Evolutionary conservation across 352 stramenopile genomes (phyloP).

Genomic region (Globisporangium uncinulatum): DNA sequence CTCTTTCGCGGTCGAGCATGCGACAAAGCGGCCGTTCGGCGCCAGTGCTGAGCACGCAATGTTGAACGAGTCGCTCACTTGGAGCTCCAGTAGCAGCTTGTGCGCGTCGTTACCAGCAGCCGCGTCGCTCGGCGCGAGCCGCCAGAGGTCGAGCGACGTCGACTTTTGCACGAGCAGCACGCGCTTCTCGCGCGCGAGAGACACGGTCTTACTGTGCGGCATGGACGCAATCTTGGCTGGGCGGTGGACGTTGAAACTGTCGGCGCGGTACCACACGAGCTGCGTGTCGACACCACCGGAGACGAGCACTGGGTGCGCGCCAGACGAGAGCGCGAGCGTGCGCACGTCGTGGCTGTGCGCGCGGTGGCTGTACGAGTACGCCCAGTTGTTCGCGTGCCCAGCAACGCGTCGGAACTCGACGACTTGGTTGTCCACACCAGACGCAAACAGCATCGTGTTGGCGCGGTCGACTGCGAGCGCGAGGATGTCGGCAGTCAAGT

Average conservation of each 20-base stretch:
- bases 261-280: conserved; percentile 87
- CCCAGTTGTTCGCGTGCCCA: conserved; percentile 42
- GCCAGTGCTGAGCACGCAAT: conserved; percentile 81
- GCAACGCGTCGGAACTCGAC: conserved; percentile 68
- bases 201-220: conserved; percentile 65
- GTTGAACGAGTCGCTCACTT: conserved; percentile 74
- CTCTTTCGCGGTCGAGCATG: conserved; percentile 76
- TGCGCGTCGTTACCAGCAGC: conserved; percentile 18
- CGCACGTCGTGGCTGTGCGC: conserved; percentile 90
- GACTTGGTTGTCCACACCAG: conserved; percentile 92
- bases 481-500: conserved; percentile 89
- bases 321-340: conserved; percentile 67
- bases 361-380: conserved; percentile 85
- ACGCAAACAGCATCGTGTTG: conserved; percentile 90
- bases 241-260: conserved; percentile 78
- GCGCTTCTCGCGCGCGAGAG: conserved; percentile 57
- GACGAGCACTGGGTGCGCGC: conserved; percentile 64
- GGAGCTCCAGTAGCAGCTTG: conserved; percentile 75
- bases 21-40: conserved; percentile 80
- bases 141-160: conserved; percentile 70
- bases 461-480: conserved; percentile 74
- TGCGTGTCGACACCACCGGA: conserved; percentile 93
- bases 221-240: conserved; percentile 89
- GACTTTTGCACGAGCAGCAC: conserved; percentile 73
- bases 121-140: conserved; percentile 33